These are phyloP conservation scores for Dentipellis fragilis DNA, from an alignment of 768 basidiomycete genomes.

Conservation along the genomic window DNA sequence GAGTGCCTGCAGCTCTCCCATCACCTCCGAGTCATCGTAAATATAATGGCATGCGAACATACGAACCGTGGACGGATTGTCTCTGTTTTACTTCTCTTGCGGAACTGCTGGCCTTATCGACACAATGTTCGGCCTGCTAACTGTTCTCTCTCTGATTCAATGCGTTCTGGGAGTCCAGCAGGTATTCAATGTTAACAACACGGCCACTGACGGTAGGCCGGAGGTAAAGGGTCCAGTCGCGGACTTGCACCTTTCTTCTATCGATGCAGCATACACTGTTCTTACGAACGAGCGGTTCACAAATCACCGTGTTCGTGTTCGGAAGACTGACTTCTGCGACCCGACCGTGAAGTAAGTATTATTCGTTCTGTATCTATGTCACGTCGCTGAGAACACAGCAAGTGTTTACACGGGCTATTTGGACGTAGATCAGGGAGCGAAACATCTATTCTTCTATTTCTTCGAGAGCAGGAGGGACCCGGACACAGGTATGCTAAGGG, in stretches of 20 bases:
- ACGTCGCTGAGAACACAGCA: not conserved
- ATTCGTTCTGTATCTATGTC: no score
- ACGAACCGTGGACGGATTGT: no score
- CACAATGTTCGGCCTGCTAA: constrained; percentile 16
- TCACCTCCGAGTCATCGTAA: no score
- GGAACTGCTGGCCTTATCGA: constrained; percentile 16
- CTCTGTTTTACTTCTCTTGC: not conserved
- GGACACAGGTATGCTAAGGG: constrained; percentile 21
- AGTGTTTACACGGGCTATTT: constrained; percentile 40
- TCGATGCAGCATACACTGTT: not conserved
- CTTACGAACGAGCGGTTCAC: constrained; percentile 28
- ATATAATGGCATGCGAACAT: no score
- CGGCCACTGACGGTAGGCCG: not conserved
- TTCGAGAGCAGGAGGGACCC: constrained; percentile 45
- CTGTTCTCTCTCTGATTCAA: not conserved
- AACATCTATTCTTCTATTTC: constrained; percentile 50
- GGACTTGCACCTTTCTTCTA: not conserved
- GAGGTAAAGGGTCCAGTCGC: not conserved
- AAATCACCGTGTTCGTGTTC: constrained; percentile 43
- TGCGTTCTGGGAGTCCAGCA: not conserved
- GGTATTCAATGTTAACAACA: not conserved
- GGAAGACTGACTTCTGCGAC: constrained; percentile 54
- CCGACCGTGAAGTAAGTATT: constrained; percentile 43
- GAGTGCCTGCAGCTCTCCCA: no score
- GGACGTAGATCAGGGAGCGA: constrained; percentile 38